Evolutionary conservation across 352 stramenopile genomes (phyloP), one percentile per base, ranked within the genome.

Genomic region (Phytophthora europaea): DNA sequence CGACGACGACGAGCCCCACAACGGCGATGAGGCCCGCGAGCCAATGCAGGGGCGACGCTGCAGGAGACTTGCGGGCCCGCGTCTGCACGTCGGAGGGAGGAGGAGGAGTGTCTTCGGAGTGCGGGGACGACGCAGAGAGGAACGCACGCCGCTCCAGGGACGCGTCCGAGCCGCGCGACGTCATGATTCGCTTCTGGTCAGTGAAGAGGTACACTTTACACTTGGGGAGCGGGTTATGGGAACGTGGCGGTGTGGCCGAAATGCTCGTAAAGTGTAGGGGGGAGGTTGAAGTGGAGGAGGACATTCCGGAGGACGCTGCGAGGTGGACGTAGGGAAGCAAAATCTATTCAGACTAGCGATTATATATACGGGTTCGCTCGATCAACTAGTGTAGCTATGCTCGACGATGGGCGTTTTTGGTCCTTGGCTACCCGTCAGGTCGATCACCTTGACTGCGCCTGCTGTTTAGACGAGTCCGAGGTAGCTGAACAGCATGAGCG

Each of bases 401-500:
- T 47, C 34, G 26, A 65, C 5, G 23, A 12, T 13, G 33, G n/a
- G 18, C 20, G 43, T 5, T 31, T 31, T 23, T 50, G 43, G 16
- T 20, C 15, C 43, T 50, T 52, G 36, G 36, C 0, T 43, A 16
- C 36, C 36, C 36, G 15, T 43, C 36, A 43, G 36, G 58, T 56
- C 43, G 43, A 43, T 54, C 43, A 56, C 8, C 31, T n/a, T 61
- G 33, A 52, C 40, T 55, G 16, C 20, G 54, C 16, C 60, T 57
- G 28, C 26, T 55, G 65, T 10, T 72, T 82, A 92, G 34, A 91
- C 79, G 50, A 92, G 73, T 40, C 87, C 87, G 33, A 95, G 75
- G 70, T 92, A 95, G 74, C 84, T 93, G 38, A 82, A 80, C 33
- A 93, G 66, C 86, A 95, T 93, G 43, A 95, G 81, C 33, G 76